Evolutionary conservation across 768 basidiomycete species (phyloP).

Genomic region (Agaricus sinodeliciosus): DNA sequence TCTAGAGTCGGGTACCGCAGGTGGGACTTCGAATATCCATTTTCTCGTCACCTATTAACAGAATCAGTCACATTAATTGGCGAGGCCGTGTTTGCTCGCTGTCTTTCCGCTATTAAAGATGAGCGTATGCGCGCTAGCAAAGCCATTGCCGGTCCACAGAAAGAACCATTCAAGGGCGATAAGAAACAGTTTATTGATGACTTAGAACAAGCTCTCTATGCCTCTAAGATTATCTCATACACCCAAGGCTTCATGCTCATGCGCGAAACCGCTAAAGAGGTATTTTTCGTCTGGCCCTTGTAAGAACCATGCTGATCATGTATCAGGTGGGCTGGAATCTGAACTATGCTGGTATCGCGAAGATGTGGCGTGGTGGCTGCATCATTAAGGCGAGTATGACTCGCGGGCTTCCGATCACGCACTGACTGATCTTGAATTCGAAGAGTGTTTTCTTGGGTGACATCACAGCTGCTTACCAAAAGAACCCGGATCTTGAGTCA

Average conservation of each 20-base stretch:
- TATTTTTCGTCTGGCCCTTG: conserved; percentile 19
- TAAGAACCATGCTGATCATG: not conserved
- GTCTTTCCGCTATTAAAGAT: conserved; percentile 93
- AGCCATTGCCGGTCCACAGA: conserved; percentile 82
- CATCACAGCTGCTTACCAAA: conserved; percentile 85
- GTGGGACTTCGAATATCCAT: conserved; percentile 32
- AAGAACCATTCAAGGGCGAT: conserved; percentile 93
- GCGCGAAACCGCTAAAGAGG: conserved; percentile 96
- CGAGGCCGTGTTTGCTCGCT: conserved; percentile 98
- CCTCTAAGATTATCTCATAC: conserved; percentile 99
- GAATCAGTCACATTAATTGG: conserved; percentile 91
- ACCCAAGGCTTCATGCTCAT: conserved; percentile 99
- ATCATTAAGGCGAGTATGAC: conserved; percentile 77
- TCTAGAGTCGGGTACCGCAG: conserved; percentile 84
- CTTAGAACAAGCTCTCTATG: conserved; percentile 97
- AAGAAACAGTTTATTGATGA: conserved; percentile 99
- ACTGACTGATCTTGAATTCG: not conserved
- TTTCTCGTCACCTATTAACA: conserved; percentile 2
- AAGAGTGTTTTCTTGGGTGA: conserved; percentile 91
- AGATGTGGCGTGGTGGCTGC: conserved; percentile 99
- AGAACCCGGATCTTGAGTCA: conserved; percentile 80
- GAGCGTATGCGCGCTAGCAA: conserved; percentile 94
- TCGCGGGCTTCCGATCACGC: not conserved
- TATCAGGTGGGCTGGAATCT: conserved; percentile 75
- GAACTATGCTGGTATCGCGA: conserved; percentile 96